A percentile compares a stretch with the other conserved stretches of the same genome.
Evolutionary conservation across 2,329 filamentous ascomycete species (phyloP).

Genomic region (Aspergillus ochraceus): DNA sequence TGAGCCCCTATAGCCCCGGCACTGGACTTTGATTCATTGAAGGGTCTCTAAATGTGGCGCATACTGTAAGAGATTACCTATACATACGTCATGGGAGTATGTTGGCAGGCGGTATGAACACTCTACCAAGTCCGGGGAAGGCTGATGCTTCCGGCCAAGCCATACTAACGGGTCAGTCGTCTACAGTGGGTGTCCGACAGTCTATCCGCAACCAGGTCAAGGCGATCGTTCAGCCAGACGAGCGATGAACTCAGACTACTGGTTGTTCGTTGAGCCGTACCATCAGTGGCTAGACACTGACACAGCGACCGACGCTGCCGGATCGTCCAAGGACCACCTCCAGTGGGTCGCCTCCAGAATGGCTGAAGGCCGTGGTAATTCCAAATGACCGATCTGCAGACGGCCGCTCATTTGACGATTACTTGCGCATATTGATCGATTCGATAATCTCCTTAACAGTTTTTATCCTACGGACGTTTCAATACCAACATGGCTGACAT

Average conservation of each 20-base stretch:
- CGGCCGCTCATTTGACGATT: background rate
- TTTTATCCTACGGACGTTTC: background rate
- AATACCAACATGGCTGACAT: background rate
- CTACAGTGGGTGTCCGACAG: background rate
- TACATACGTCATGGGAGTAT: conserved; percentile 1
- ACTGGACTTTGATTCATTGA: background rate
- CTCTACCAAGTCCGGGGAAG: background rate
- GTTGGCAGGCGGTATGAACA: conserved; percentile 5
- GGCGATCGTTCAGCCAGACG: background rate
- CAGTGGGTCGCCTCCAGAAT: conserved; percentile 2
- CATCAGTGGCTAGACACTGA: background rate
- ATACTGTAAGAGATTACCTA: background rate
- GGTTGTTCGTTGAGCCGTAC: background rate
- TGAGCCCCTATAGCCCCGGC: background rate
- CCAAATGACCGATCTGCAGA: background rate
- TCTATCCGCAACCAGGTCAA: background rate
- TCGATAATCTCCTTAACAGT: background rate
- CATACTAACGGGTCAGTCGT: background rate
- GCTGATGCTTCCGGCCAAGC: background rate
- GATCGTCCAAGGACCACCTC: background rate
- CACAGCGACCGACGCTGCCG: background rate
- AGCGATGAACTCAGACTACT: background rate
- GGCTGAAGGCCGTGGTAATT: background rate
- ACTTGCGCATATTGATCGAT: background rate
- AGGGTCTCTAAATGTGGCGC: background rate